Evolutionary conservation across 2,329 filamentous ascomycete species (phyloP), one percentile per base, ranked within the genome.

Genomic region (Penicillium italicum): DNA sequence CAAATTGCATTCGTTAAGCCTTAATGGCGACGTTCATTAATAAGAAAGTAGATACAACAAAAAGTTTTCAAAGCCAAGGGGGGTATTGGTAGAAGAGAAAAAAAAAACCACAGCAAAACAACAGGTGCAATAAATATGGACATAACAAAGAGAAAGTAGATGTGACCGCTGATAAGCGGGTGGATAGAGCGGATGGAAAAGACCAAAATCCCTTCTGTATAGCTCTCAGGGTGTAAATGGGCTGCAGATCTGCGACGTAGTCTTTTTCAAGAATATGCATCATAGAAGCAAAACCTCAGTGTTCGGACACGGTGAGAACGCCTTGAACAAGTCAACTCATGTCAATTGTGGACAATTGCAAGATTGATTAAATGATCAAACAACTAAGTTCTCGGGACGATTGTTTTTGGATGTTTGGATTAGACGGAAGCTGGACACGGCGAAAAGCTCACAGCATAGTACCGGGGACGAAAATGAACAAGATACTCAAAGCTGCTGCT

Each of bases 391-490:
- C 28, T 12, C 10, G 20, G 20, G 16, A 33, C 22, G 24, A 40
- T 45, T 36, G 30, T 54, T 54, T 53, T 53, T 12, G 31, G 36
- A 6, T 16, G 28, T 37, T 37, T n/a, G 26, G 30, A 33, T 48
- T 34, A 37, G 34, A 26, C 4, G 33, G 33, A 50, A 24, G 22
- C 43, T 20, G 16, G 45, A 33, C 20, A 5, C 1, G 30, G 9
- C 33, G 14, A 47, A 42, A 43, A 31, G n/a, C 36, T 68, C 63
- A 77, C 55, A 78, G 68, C 63, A 72, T 71, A 18, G 73, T 95
- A 52, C 94, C 93, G 1, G 94, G 94, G 5, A 99, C 94, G 56
- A 99, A 87, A 65, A 97, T 92, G 77, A 99, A 99, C 26, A 99
- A 79, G 55, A 94, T 83, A 66, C 90, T 90, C 14, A 97, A 77